These are phyloP conservation scores for Podaxis sp. DNA, from an alignment of 768 basidiomycete species.

Conservation along the genomic window DNA sequence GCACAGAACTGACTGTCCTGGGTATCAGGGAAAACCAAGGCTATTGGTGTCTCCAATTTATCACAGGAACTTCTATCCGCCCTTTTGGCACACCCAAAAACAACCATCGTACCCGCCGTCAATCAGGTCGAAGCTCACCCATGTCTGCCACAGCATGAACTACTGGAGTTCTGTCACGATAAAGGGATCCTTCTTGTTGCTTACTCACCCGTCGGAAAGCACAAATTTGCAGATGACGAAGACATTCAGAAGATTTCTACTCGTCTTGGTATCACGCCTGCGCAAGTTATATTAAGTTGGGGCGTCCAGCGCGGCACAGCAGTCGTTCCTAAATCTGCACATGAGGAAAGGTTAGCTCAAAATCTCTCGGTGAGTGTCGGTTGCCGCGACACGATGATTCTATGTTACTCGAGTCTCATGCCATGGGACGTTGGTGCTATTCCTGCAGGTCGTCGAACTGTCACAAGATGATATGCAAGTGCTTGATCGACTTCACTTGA, in stretches of 20 bases:
- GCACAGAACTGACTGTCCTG: not conserved
- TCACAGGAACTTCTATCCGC: conserved; percentile 2
- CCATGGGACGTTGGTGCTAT: conserved; percentile 4
- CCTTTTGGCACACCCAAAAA: conserved; percentile 11
- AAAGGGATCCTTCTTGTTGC: conserved; percentile 46
- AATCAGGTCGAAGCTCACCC: conserved; percentile 47
- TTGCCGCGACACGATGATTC: not conserved
- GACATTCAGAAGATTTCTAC: conserved; percentile 5
- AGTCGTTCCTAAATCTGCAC: conserved; percentile 54
- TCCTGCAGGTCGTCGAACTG: conserved; percentile 32
- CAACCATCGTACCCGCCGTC: conserved; percentile 18
- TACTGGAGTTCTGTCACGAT: conserved; percentile 40
- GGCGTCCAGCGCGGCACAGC: conserved; percentile 50
- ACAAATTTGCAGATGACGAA: conserved; percentile 9
- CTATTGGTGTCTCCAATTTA: conserved; percentile 14
- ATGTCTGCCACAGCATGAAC: conserved; percentile 42
- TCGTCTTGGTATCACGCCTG: conserved; percentile 19
- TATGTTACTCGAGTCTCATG: conserved; percentile 4
- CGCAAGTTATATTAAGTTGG: conserved; percentile 60
- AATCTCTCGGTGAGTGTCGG: conserved; percentile 38
- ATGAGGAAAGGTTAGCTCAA: conserved; percentile 37
- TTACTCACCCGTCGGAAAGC: conserved; percentile 44
- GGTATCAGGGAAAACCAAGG: conserved; percentile 7
- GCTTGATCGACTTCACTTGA: conserved; percentile 38
- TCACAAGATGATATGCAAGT: conserved; percentile 34